A percentile compares a stretch with the other conserved stretches of the same genome.
Conservation (phyloP, 495 filamentous ascomycete species). For the Penicillium arizonense region DNA sequence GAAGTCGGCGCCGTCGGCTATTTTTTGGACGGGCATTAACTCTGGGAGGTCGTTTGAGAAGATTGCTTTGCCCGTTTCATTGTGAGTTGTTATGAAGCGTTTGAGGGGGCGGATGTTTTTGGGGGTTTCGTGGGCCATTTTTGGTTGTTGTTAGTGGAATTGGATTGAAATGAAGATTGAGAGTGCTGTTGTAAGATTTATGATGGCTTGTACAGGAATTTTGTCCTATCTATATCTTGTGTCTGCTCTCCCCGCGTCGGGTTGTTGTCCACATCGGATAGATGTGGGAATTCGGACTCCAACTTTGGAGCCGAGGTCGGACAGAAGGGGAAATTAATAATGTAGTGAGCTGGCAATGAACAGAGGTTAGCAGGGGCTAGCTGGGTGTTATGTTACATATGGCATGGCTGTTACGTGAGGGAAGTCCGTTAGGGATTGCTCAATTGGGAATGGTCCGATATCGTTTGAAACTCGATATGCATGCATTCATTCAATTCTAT, state of each 20-base stretch:
- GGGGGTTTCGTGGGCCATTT: conserved; percentile 13
- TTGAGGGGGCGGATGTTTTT: conserved; percentile 34
- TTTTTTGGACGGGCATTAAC: conserved; percentile 19
- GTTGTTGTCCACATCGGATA: conserved; percentile 32
- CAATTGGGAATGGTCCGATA: no score
- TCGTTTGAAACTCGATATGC: no score
- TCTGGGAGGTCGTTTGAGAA: conserved; percentile 29
- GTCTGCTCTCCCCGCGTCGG: conserved; percentile 5
- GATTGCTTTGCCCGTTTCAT: conserved; percentile 28
- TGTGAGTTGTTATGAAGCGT: conserved; percentile 42
- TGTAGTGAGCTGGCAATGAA: not conserved
- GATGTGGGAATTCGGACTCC: conserved; percentile 5
- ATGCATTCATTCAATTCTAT: not conserved
- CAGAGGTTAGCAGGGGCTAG: no score
- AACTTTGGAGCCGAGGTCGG: not conserved
- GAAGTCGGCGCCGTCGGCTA: conserved; percentile 27
- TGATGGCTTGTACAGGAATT: no score
- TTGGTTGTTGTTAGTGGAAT: conserved; percentile 3
- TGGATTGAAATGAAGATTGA: conserved; percentile 2
- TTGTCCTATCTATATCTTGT: conserved; percentile 5
- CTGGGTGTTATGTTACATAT: no score
- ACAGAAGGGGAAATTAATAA: not conserved
- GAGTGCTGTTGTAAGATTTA: not conserved
- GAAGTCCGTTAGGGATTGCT: not conserved
- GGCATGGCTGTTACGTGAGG: not conserved